Base-by-base conservation (phyloP, 176 grass and related monocot genomes). In the Poa annua region DNA sequence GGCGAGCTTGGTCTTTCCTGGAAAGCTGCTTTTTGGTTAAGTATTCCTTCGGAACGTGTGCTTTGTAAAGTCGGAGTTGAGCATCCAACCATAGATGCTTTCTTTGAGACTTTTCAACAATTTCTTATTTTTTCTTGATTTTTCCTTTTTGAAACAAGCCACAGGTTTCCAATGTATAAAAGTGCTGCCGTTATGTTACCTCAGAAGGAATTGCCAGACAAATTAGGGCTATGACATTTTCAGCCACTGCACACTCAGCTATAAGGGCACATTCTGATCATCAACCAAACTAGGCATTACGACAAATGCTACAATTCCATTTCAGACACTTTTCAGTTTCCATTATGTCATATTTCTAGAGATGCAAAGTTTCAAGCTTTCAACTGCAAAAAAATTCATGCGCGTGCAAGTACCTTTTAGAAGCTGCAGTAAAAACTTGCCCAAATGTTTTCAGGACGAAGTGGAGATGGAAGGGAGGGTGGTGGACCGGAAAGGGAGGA, bases 381-480 rank as follows among this genome's bases (percentile, higher is more conserved):
- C 39, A 41, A 5, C 35, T 36, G 35, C 35, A 36, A 39, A 39
- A 39, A 39, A 39, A 39, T 7, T 6, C 36, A 7, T 11, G 19
- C 21, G 8, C 12, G 69, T 72, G 42, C 42, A 72, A 72, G 2
- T 26, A 1, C 14, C 2, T 8, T 42, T 24, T 48, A 26, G 16
- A 24, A 25, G 32, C 29, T 65, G 4, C 22, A n/a, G 16, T 66
- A 13, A 35, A 33, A 19, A 4, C 20, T 34, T 77, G 56, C 60
- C 52, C 42, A 71, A 71, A 71, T 81, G 22, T 20, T 44, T 86
- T 36, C 59, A 92, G 93, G 93, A 95, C 34, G 93, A 86, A 70
- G 88, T 96, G 22, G 90, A 96, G 64, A 82, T 96, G 82, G 90
- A 96, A 5, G 76, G 85, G 29, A 83, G 72, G 86, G 88, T 92